A percentile compares a stretch with the other conserved stretches of the same genome.
Conservation (phyloP, 1,139 yeast species). For the Pichia sp. region DNA sequence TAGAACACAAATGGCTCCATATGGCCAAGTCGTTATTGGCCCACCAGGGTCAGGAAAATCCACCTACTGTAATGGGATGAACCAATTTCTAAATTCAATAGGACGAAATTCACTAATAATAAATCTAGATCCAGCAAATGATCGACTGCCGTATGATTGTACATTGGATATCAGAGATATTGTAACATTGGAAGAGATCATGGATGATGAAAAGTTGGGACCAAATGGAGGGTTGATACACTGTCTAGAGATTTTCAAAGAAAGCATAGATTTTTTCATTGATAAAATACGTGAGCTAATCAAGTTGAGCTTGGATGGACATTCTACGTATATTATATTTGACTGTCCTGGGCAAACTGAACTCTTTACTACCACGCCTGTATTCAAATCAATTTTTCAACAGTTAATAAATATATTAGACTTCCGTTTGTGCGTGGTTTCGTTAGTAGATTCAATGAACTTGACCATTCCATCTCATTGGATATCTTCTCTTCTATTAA, state of each 20-base stretch:
- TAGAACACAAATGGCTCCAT: slow-evolving; percentile 42
- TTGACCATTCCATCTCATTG: slow-evolving; percentile 87
- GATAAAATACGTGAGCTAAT: slow-evolving; percentile 55
- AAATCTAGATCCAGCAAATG: slow-evolving; percentile 95
- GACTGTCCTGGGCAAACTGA: slow-evolving; percentile 99
- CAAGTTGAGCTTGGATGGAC: slow-evolving; percentile 37
- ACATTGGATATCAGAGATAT: slow-evolving; percentile 86
- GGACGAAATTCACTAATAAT: slow-evolving; percentile 82
- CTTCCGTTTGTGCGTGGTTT: slow-evolving; percentile 78
- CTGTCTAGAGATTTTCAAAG: slow-evolving; percentile 66
- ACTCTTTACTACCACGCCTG: slow-evolving; percentile 84
- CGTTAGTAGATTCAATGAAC: slow-evolving; percentile 80
- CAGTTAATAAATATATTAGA: slow-evolving; percentile 63
- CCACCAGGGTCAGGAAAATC: slow-evolving; percentile 99
- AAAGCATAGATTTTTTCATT: slow-evolving; percentile 51
- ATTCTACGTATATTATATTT: slow-evolving; percentile 69
- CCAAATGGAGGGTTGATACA: slow-evolving; percentile 95
- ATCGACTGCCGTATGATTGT: slow-evolving; percentile 71
- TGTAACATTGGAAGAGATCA: slow-evolving; percentile 81
- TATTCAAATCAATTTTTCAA: slow-evolving; percentile 68
- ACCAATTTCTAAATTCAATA: slow-evolving; percentile 86
- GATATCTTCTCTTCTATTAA: slow-evolving; percentile 73
- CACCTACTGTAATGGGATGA: slow-evolving; percentile 88
- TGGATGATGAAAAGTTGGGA: slow-evolving; percentile 77
- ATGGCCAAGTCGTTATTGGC: slow-evolving; percentile 92